phyloP scores from a whole-genome alignment of 306 rosid genomes.

The Casuarina glauca region DNA sequence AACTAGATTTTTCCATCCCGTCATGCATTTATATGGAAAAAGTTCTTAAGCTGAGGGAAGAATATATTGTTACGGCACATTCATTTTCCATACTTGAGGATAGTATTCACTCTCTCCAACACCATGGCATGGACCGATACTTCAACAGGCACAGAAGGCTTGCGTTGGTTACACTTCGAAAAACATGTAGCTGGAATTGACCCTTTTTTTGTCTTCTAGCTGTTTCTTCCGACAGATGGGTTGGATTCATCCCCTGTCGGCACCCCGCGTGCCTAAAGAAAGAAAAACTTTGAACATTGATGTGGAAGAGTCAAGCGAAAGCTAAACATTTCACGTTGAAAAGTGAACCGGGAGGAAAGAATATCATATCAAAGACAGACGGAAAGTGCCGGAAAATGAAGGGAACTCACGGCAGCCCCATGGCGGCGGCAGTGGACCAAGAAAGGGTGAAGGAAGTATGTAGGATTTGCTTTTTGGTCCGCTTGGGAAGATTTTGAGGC shows the following conservation, averaged over 20 bases:
- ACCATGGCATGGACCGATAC: conserved; percentile 47
- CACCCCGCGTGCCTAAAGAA: conserved; percentile 27
- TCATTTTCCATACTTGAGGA: conserved; percentile 69
- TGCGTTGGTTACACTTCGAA: conserved; percentile 53
- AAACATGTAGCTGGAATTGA: conserved; percentile 52
- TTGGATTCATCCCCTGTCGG: background rate
- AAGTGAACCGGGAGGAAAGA: too few species aligned
- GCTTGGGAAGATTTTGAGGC: background rate
- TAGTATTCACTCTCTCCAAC: conserved; percentile 45
- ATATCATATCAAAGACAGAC: too few species aligned
- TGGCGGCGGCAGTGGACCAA: conserved; percentile 20
- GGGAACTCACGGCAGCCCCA: conserved; percentile 24
- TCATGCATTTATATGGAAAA: too few species aligned
- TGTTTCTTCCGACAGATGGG: conserved; percentile 15
- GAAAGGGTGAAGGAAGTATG: conserved; percentile 22
- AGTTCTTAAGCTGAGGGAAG: conserved; percentile 34
- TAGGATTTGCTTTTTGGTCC: conserved; percentile 26
- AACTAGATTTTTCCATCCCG: too few species aligned
- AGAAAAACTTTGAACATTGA: conserved; percentile 5
- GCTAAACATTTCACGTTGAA: too few species aligned
- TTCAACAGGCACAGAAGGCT: conserved; percentile 62
- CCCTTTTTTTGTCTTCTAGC: conserved; percentile 32
- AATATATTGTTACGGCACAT: conserved; percentile 50
- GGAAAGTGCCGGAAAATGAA: conserved; percentile 33
- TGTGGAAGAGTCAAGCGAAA: background rate